Percentiles rank a stretch among this genome's conserved stretches.
Evolutionary conservation across 352 stramenopile species (phyloP).

Genomic region (Pythium insidiosum): DNA sequence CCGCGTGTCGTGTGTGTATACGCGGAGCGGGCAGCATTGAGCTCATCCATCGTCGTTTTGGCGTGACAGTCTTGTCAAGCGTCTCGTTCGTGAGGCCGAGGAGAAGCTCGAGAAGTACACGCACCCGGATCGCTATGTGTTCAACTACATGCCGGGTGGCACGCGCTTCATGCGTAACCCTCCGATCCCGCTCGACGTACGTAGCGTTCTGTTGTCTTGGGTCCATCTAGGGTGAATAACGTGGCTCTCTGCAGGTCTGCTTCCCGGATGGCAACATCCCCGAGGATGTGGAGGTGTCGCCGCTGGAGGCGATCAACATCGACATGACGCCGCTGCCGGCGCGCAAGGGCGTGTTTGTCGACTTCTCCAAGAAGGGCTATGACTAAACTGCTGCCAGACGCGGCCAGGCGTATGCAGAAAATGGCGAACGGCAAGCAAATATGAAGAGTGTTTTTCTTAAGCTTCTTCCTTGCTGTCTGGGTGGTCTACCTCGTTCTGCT

Average conservation of each 20-base stretch:
- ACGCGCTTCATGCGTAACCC: conserved; percentile 99
- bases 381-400: conserved; percentile 29
- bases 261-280: conserved; percentile 87
- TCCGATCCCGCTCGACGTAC: conserved; percentile 90
- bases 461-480: too few relatives aligned
- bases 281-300: conserved; percentile 80
- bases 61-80: conserved; percentile 50
- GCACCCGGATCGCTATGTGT: conserved; percentile 96
- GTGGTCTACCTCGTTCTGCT: too few relatives aligned
- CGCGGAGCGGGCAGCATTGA: too few relatives aligned
- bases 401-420: too few relatives aligned
- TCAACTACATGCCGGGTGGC: conserved; percentile 97
- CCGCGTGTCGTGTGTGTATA: too few relatives aligned
- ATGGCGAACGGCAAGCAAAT: too few relatives aligned
- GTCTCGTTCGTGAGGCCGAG: conserved; percentile 87
- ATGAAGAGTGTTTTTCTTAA: too few relatives aligned
- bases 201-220: not conserved
- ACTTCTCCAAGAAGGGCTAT: conserved; percentile 85
- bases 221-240: too few relatives aligned
- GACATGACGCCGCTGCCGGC: conserved; percentile 77
- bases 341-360: conserved; percentile 64
- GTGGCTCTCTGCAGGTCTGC: conserved; percentile 43
- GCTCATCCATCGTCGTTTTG: too few relatives aligned
- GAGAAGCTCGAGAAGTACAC: conserved; percentile 91
- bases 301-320: conserved; percentile 82